Conservation (phyloP, 305 asterid species). For the Solanum hybrid region DNA sequence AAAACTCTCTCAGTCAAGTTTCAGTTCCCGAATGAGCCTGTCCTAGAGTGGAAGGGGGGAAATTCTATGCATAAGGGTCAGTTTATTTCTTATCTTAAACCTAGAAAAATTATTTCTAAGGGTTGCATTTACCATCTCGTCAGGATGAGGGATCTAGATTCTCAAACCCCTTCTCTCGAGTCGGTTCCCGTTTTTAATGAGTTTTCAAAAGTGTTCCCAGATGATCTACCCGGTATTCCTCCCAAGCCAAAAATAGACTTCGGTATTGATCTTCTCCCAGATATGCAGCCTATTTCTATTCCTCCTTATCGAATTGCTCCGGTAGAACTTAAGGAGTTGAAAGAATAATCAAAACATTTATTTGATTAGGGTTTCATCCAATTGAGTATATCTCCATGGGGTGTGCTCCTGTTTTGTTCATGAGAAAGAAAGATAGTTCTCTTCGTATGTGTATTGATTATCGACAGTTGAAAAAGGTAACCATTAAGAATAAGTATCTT, state of each 20-base stretch:
- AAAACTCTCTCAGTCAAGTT: no score
- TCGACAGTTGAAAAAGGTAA: not conserved
- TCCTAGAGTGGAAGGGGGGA: no score
- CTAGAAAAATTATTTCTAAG: not conserved
- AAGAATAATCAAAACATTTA: no score
- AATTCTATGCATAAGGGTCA: no score
- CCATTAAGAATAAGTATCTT: no score
- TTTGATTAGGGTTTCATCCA: not conserved
- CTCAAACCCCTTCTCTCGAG: not conserved
- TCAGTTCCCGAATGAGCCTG: no score
- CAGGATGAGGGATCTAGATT: not conserved
- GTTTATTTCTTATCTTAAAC: no score
- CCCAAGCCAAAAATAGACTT: not conserved
- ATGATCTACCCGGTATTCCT: not conserved
- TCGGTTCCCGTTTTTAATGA: no score
- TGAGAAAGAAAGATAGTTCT: not conserved
- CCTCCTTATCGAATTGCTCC: not conserved
- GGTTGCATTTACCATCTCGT: not conserved
- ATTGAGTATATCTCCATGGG: not conserved
- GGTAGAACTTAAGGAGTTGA: not conserved
- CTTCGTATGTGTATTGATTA: not conserved
- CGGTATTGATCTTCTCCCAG: not conserved
- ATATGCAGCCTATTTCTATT: not conserved
- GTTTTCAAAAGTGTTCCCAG: not conserved
- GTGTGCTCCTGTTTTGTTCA: accelerated